These are phyloP conservation scores for Cladosporium sp. DNA, from an alignment of 2,329 filamentous ascomycete species.

Conservation along the genomic window DNA sequence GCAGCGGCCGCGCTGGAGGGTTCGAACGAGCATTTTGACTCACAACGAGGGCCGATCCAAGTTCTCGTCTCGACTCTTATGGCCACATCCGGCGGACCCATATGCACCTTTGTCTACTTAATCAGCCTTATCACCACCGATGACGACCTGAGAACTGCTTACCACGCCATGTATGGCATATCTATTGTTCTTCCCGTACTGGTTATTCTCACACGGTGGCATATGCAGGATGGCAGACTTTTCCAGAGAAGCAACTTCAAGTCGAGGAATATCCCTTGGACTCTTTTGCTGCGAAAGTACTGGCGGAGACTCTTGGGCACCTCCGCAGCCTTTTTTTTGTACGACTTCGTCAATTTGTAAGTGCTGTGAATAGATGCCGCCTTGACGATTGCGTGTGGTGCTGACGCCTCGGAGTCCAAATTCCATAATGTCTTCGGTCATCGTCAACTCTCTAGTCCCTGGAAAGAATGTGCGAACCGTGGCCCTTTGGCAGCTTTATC, in stretches of 20 bases:
- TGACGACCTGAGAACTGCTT: constrained; percentile 38
- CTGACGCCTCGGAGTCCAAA: constrained; percentile 31
- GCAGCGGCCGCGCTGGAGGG: constrained; percentile 46
- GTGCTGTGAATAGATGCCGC: constrained; percentile 20
- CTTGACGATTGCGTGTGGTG: constrained; percentile 31
- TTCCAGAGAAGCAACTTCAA: constrained; percentile 49
- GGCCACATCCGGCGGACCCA: constrained; percentile 21
- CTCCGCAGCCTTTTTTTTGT: constrained; percentile 54
- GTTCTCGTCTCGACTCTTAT: constrained; percentile 25
- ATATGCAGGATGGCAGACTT: constrained; percentile 47
- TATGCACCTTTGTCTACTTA: constrained; percentile 29
- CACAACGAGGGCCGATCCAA: constrained; percentile 25
- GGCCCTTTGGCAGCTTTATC: constrained; percentile 47
- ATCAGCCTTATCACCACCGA: constrained; percentile 34
- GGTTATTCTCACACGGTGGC: constrained; percentile 24
- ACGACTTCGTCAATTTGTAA: constrained; percentile 45
- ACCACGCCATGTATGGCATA: constrained; percentile 41
- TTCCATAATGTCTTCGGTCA: constrained; percentile 42
- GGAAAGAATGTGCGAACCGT: constrained; percentile 40
- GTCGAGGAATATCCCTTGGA: constrained; percentile 42
- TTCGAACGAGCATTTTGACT: constrained; percentile 43
- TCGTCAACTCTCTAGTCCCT: constrained; percentile 35
- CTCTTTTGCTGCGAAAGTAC: constrained; percentile 43
- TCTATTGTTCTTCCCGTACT: constrained; percentile 47
- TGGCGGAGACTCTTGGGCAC: constrained; percentile 49